phyloP scores from a whole-genome alignment of 345 rosid genomes.

The Bruguiera sexangula region DNA sequence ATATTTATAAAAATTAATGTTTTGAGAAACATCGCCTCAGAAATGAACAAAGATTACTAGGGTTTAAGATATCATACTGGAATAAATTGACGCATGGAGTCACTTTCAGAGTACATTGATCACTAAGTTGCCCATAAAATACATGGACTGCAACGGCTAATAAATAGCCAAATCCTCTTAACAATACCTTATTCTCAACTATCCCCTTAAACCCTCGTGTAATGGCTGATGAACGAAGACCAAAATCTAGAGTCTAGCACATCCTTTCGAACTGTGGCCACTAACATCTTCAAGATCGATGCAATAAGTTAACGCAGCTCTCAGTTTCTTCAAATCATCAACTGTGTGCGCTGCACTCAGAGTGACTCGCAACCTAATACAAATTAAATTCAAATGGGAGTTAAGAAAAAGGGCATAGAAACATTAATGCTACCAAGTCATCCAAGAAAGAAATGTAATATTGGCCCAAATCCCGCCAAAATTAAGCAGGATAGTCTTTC shows the following conservation, averaged over 20 bases:
- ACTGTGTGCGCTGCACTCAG: constrained; percentile 65
- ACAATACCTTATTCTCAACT: too few relatives aligned
- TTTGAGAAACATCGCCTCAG: too few relatives aligned
- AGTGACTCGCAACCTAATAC: constrained; percentile 69
- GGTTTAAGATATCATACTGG: background rate
- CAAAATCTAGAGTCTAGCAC: constrained; percentile 21
- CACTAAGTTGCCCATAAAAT: background rate
- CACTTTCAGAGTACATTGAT: background rate
- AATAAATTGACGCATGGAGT: background rate
- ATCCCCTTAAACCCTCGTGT: background rate
- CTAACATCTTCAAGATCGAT: constrained; percentile 43
- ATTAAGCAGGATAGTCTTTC: too few relatives aligned
- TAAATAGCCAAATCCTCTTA: background rate
- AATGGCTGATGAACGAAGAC: background rate
- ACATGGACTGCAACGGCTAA: background rate
- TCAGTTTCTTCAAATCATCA: constrained; percentile 76
- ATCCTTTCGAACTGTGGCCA: constrained; percentile 7
- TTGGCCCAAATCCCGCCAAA: background rate
- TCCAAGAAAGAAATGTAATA: background rate
- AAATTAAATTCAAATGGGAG: background rate
- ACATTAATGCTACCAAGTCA: background rate
- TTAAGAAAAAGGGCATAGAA: background rate
- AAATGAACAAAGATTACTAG: too few relatives aligned
- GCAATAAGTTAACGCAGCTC: constrained; percentile 50
- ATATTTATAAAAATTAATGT: too few relatives aligned